Base-by-base conservation (phyloP, 805 yeast genomes). In the Hanseniaspora pseudoguilliermondii region DNA sequence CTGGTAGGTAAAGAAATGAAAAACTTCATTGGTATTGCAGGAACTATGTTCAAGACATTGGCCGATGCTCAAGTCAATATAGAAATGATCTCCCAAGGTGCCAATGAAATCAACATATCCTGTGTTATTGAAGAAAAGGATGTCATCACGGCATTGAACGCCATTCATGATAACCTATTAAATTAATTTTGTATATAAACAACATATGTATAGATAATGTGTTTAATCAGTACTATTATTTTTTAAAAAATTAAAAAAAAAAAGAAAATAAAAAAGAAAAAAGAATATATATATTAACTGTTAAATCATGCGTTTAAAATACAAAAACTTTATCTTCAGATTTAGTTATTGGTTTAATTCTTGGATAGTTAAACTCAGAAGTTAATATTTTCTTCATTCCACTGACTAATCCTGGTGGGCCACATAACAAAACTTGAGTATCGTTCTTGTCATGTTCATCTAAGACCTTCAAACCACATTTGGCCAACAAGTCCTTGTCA, bases 51-150 rank as follows among this genome's bases (percentile, higher is more conserved):
- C 73, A 82, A 89, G 63, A 87, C 95, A 1, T 74, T 93, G 62
- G 97, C 97, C 8, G 90, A 86, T 65, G 95, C 91, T 64, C 79
- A 80, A 47, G 84, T 93, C 66, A 93, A 93, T 71, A 88, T 93
- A 63, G 98, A 93, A 71, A 93, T 93, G 98, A 93, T 93, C 71
- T 80, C 89, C 57, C 98, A 93, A 76, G 98, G 98, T 64, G 96
- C 97, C 20, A 91, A 91, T 65, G 98, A 93, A 71, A 93, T 93
- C 65, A 93, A 93, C 69, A 93, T 93, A 54, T 86, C 95, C 36
- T 95, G 97, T 60, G 98, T 93, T 54, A 88, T 93, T 59, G 86
- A 85, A 60, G 88, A 86, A 61, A 72, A 73, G 56, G 93, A 93
- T 65, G 82, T 95, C 15, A 71, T 87, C 34, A 85, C 86, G 67